phyloP scores from a whole-genome alignment of 208 protist species.

The Acanthamoeba sp. region DNA sequence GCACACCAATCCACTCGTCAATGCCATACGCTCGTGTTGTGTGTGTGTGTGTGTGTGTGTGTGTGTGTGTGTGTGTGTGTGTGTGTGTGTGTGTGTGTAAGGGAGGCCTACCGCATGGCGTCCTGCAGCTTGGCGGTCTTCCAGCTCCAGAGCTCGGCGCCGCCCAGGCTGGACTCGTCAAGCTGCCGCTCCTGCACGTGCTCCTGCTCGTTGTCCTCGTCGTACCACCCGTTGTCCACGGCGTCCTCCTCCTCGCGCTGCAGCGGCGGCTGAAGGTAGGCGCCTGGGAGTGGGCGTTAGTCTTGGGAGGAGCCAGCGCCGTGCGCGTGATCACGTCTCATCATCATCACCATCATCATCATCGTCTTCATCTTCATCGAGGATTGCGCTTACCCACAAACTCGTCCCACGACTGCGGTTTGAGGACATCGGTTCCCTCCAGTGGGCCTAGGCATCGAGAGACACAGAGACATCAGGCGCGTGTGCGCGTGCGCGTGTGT shows the following conservation, averaged over 20 bases:
- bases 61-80: too few species aligned
- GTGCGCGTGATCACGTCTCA: neutral
- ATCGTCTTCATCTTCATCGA: too few species aligned
- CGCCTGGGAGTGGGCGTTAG: neutral
- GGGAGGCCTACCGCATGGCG: neutral
- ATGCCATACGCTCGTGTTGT: neutral
- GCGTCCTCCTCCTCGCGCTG: constrained; percentile 18
- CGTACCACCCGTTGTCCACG: constrained; percentile 41
- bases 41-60: too few species aligned
- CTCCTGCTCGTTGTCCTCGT: neutral
- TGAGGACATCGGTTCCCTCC: constrained; percentile 1
- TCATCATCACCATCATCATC: too few species aligned
- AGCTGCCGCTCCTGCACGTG: neutral
- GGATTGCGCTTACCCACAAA: neutral
- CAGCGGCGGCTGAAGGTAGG: constrained; percentile 34
- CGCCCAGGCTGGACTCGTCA: neutral
- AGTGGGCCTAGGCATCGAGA: neutral
- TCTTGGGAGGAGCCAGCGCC: too few species aligned
- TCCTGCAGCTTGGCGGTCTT: neutral
- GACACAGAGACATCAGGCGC: neutral
- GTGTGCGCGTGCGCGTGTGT: neutral
- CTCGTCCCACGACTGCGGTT: constrained; percentile 18
- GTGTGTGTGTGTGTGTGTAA: too few species aligned
- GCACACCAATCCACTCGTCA: neutral
- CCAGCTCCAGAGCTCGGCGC: constrained; percentile 51